Evolutionary conservation across 306 rosid species (phyloP), one percentile per base, ranked within the genome.

Genomic region (Castanea sativa): DNA sequence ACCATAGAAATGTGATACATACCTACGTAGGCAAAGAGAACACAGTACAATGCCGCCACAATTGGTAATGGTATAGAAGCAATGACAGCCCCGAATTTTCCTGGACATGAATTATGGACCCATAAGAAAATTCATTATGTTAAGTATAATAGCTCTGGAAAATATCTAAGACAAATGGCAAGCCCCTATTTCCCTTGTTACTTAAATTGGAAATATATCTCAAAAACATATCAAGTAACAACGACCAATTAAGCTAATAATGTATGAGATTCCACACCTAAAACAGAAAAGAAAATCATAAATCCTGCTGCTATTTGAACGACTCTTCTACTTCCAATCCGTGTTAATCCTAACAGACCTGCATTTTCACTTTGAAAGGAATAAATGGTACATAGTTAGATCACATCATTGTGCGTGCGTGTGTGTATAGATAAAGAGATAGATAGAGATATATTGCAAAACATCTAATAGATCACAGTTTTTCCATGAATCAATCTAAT

Each of bases 31-130:
- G 92, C 97, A 73, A 85, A 92, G 73, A 92, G 97, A 69, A 95
- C 87, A 6, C 99, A 95, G 75, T 91, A 90, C 73, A 95, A 63
- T 33, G 97, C 99, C 45, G 97, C 97, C 73, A 88, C 27, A 78
- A 95, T 89, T 58, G 99, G 91, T 61, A 89, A 57, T 71, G 99
- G 99, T 70, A 95, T 86, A 23, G 99, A 90, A 52, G 99, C 99
- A 76, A 94, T 86, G 82, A 94, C 86, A 55, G 97, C 99, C 56
- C 97, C 99, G 74, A 92, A 92, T 85, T 92, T 95, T 55, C 97
- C 99, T 95, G 93, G 56, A 53, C 78, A 85, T 56, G 73, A 77
- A 76, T 21, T 67, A 41, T 6, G 69, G 78, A 35, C 79, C 57
- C 23, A 19, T 79, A 43, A 61, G 45, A 33, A 69, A 64, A 64